Percentiles rank a stretch among this genome's conserved stretches.
Evolutionary conservation across 768 basidiomycete genomes (phyloP).

Genomic region (Leccinum aurantiacum): DNA sequence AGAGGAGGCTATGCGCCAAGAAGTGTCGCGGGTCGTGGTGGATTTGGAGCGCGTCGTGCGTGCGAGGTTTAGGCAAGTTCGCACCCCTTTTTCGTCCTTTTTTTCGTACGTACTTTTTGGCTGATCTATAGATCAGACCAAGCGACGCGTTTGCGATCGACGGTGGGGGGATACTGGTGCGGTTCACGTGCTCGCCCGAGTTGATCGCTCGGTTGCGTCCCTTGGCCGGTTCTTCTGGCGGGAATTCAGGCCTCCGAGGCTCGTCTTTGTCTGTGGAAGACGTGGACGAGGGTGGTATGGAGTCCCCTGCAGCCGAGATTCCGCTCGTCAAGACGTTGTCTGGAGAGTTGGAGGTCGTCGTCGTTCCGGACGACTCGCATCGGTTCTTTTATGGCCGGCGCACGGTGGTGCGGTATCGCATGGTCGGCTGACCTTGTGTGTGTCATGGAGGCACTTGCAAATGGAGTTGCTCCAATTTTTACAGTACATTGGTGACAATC

Average conservation of each 20-base stretch:
- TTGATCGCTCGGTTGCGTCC: constrained; percentile 21
- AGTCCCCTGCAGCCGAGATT: not conserved
- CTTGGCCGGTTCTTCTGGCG: not conserved
- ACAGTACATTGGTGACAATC: no score
- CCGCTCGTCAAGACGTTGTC: constrained; percentile 41
- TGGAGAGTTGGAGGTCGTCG: constrained; percentile 56
- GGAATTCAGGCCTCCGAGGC: no score
- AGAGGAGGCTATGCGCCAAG: constrained; percentile 17
- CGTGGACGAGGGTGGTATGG: not conserved
- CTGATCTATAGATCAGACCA: constrained; percentile 7
- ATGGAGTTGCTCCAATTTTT: no score
- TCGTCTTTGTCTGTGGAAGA: no score
- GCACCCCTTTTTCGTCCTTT: no score
- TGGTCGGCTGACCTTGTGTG: constrained; percentile 34
- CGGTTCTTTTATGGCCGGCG: constrained; percentile 52
- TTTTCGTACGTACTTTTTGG: not conserved
- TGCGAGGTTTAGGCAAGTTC: constrained; percentile 22
- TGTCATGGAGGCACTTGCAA: no score
- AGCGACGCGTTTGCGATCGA: constrained; percentile 23
- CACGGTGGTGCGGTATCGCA: constrained; percentile 51
- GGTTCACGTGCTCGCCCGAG: constrained; percentile 26
- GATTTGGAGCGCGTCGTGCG: constrained; percentile 15
- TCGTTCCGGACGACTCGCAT: constrained; percentile 56
- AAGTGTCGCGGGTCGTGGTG: constrained; percentile 16
- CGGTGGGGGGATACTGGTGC: constrained; percentile 23